Conservation (phyloP, 202 grass and related monocot species). For the Saccharum hybrid region DNA sequence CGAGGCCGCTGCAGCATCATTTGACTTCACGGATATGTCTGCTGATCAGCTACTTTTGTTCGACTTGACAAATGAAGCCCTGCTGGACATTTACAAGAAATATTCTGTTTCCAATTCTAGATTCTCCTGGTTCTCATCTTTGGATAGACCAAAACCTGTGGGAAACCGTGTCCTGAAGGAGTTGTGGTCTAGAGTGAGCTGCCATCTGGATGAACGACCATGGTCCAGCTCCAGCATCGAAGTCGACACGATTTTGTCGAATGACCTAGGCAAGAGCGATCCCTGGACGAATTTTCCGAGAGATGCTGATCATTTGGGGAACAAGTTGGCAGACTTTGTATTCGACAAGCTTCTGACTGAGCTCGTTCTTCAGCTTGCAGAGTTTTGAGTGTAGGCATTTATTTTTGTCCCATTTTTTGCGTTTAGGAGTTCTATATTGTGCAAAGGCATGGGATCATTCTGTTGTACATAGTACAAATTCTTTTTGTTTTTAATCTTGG, state of each 20-base stretch:
- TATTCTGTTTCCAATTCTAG: conserved; percentile 40
- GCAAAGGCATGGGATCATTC: conserved; percentile 9
- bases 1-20: conserved; percentile 46
- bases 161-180: conserved; percentile 53
- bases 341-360: conserved; percentile 69
- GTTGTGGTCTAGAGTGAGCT: conserved; percentile 57
- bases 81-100: conserved; percentile 63
- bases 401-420: conserved; percentile 7
- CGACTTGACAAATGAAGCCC: conserved; percentile 69
- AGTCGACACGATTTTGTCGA: conserved; percentile 45
- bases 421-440: conserved; percentile 5
- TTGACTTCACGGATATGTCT: conserved; percentile 58
- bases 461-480: conserved; percentile 36
- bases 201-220: conserved; percentile 47
- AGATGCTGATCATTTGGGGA: conserved; percentile 52
- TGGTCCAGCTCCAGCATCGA: conserved; percentile 15
- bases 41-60: conserved; percentile 75
- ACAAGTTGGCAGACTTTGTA: conserved; percentile 57
- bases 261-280: conserved; percentile 51
- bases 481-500: background rate
- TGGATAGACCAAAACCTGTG: conserved; percentile 50
- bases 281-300: conserved; percentile 57
- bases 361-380: conserved; percentile 56
- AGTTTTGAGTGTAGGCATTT: conserved; percentile 46
- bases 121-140: conserved; percentile 48